Percentiles rank a stretch among this genome's conserved stretches.
phyloP scores from a whole-genome alignment of 805 yeast species.

The Sugiyamaella marilandica region DNA sequence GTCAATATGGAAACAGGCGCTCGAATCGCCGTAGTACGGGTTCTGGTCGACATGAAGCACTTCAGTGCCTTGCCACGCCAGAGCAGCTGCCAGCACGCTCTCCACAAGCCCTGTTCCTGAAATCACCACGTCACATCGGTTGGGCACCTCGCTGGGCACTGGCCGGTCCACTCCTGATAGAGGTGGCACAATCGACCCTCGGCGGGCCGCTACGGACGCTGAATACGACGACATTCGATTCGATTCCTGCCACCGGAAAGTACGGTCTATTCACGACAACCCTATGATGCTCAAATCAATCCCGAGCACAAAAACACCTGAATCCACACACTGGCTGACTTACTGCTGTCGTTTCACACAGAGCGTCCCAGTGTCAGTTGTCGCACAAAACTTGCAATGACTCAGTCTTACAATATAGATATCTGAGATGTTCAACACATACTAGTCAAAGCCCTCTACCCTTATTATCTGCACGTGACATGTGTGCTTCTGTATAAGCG shows the following conservation, averaged over 20 bases:
- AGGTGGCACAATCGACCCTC: conserved; percentile 38
- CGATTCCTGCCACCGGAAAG: not conserved
- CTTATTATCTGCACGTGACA: no score
- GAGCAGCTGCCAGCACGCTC: conserved; percentile 83
- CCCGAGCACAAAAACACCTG: no score
- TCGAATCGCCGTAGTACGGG: conserved; percentile 81
- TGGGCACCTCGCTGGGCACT: conserved; percentile 31
- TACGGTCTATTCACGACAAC: no score
- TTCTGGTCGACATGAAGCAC: conserved; percentile 87
- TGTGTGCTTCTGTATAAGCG: no score
- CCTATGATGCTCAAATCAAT: no score
- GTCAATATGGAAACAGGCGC: conserved; percentile 81
- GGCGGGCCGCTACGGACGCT: conserved; percentile 34
- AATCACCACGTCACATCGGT: conserved; percentile 79
- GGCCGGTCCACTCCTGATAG: conserved; percentile 36
- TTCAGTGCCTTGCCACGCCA: conserved; percentile 97
- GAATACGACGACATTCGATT: conserved; percentile 37
- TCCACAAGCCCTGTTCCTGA: conserved; percentile 92
- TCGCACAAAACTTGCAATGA: no score
- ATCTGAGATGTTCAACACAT: no score
- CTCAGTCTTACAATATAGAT: no score
- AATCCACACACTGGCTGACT: no score
- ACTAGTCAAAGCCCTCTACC: no score
- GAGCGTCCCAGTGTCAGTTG: no score
- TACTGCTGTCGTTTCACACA: no score